Evolutionary conservation across 1,139 yeast genomes (phyloP), one percentile per base, ranked within the genome.

Genomic region (Kodamaea alishanica): DNA sequence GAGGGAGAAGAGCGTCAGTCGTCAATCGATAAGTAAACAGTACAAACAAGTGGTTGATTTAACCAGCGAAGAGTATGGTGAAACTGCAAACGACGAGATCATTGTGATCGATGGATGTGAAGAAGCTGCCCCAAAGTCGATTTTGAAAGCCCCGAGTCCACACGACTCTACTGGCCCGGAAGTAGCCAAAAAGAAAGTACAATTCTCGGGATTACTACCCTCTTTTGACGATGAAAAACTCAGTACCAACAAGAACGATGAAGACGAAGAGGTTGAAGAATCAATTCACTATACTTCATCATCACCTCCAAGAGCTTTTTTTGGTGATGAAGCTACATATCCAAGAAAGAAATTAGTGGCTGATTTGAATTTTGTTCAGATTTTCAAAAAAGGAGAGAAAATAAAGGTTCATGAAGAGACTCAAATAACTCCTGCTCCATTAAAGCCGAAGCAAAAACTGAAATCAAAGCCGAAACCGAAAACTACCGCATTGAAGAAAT

Each of bases 271-370:
- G 6, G 30, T 41, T 2, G 37, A 36, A 22, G 20, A 15, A 15
- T 15, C 20, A 15, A 41, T 55, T 3, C 53, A 48, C 33, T 58
- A 58, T 36, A 52, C 55, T 1, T 32, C 53, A 1, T 55, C 61
- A 2, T 43, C 57, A 0, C 55, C 63, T 0, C 60, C 61, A 1
- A 38, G 57, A 27, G 51, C 59, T 1, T 59, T 46, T 35, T 51
- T 58, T 28, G 48, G 45, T 4, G 55, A 52, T 27, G 52, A 47
- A 24, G 44, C 50, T 20, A 38, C 38, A 11, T 55, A 54, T 27
- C 62, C 62, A 6, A 46, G 64, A 30, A 46, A 58, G 26, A 59
- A 59, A 34, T 35, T 57, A 26, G 64, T 59, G 6, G 64, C 62
- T 0, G 54, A 54, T 28, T 41, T 59, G 33, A 50, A 58, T 35